A percentile compares a stretch with the other conserved stretches of the same genome.
Evolutionary conservation across 2,329 filamentous ascomycete genomes (phyloP).

Genomic region (Aspergillus caelatus): DNA sequence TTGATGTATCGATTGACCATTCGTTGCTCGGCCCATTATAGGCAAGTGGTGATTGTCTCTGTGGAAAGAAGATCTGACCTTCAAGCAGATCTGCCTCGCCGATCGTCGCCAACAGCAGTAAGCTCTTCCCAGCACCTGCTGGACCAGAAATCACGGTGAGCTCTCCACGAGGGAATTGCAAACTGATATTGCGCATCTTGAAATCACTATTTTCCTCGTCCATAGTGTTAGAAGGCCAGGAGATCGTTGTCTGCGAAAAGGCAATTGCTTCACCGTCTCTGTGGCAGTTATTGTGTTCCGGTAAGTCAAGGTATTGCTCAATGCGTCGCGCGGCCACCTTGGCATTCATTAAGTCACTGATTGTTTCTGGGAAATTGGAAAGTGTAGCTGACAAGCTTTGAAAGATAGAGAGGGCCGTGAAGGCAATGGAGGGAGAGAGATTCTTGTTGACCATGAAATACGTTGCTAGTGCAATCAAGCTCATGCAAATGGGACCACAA

Average conservation of each 20-base stretch:
- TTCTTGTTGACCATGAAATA: constrained; percentile 66
- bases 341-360: constrained; percentile 69
- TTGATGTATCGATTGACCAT: constrained; percentile 69
- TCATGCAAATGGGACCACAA: constrained; percentile 69
- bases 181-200: constrained; percentile 63
- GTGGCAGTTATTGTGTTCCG: constrained; percentile 60
- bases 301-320: constrained; percentile 67
- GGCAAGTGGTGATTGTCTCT: constrained; percentile 59
- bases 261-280: constrained; percentile 61
- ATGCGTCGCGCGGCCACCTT: constrained; percentile 70
- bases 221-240: constrained; percentile 71
- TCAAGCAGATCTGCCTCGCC: constrained; percentile 71
- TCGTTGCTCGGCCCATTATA: constrained; percentile 52
- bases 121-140: constrained; percentile 75
- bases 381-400: constrained; percentile 69
- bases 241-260: constrained; percentile 69
- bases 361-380: constrained; percentile 69
- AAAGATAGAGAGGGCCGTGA: constrained; percentile 75
- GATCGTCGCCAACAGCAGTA: constrained; percentile 71
- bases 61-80: constrained; percentile 60
- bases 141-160: constrained; percentile 75
- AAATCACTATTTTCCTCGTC: constrained; percentile 60
- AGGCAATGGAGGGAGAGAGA: constrained; percentile 72
- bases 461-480: constrained; percentile 67
- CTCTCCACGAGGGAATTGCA: constrained; percentile 68